These are phyloP conservation scores for Luffa aegyptiaca DNA, from an alignment of 306 rosid genomes.

Conservation along the genomic window DNA sequence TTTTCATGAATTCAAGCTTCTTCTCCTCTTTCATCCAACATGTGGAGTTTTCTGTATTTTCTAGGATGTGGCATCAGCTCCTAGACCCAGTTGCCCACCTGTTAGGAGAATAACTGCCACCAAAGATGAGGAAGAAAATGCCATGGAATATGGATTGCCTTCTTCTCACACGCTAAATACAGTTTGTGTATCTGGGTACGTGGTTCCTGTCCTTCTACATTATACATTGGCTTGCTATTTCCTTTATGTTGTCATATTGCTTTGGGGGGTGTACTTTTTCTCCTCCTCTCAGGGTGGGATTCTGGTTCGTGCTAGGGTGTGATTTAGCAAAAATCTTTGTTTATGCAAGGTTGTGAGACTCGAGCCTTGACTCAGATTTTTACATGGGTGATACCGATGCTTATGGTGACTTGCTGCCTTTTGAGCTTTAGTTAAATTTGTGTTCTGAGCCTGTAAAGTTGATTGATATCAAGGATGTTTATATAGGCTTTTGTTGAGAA, in stretches of 20 bases:
- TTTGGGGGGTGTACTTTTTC: not conserved
- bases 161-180: slow-evolving; percentile 97
- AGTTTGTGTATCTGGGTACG: slow-evolving; percentile 87
- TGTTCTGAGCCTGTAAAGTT: not conserved
- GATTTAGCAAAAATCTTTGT: not conserved
- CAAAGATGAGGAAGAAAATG: slow-evolving; percentile 87
- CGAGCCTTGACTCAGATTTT: not conserved
- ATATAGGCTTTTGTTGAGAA: not conserved
- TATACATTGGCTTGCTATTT: not conserved
- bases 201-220: not conserved
- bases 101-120: slow-evolving; percentile 80
- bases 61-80: slow-evolving; percentile 91
- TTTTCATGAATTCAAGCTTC: not conserved
- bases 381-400: not conserved
- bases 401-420: not conserved
- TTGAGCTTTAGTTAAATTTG: not conserved
- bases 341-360: not conserved
- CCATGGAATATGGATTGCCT: slow-evolving; percentile 91
- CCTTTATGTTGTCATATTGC: not conserved
- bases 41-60: not conserved
- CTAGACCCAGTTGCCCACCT: slow-evolving; percentile 88
- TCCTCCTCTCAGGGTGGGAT: not conserved
- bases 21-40: not conserved
- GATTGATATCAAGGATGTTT: not conserved
- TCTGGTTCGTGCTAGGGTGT: not conserved